phyloP scores from a whole-genome alignment of 352 stramenopile genomes.

The Plasmopara viticola region DNA sequence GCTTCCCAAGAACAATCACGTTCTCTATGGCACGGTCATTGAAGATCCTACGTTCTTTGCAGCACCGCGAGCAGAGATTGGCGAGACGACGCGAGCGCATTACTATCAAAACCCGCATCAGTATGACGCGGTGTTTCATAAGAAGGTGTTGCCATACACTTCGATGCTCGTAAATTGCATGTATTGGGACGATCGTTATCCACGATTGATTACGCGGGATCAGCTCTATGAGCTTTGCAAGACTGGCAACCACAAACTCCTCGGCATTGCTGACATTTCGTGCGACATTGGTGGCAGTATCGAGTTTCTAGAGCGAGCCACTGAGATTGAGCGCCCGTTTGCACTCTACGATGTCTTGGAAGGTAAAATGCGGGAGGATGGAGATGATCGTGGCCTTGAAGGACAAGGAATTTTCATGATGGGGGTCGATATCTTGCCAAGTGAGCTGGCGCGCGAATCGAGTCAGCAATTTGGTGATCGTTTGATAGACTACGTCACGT shows the following conservation, averaged over 20 bases:
- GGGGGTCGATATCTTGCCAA: constrained; percentile 94
- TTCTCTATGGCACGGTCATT: constrained; percentile 79
- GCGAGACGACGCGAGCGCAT: constrained; percentile 46
- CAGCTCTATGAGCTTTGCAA: constrained; percentile 74
- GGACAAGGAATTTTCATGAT: constrained; percentile 88
- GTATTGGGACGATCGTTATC: constrained; percentile 95
- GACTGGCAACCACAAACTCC: constrained; percentile 71
- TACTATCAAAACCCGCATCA: constrained; percentile 89
- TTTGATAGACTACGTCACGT: constrained; percentile 81
- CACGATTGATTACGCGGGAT: constrained; percentile 88
- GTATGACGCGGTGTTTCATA: constrained; percentile 90
- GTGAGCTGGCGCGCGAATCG: constrained; percentile 91
- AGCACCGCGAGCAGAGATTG: constrained; percentile 31
- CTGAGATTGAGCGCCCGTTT: constrained; percentile 93
- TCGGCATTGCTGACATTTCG: constrained; percentile 92
- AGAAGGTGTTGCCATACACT: constrained; percentile 84
- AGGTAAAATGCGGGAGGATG: constrained; percentile 62
- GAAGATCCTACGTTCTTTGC: constrained; percentile 68
- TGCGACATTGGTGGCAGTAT: constrained; percentile 92
- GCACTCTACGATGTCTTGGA: constrained; percentile 84
- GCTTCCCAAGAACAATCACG: constrained; percentile 50
- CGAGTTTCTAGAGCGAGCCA: constrained; percentile 91
- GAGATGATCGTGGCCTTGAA: constrained; percentile 37
- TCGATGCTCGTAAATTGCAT: constrained; percentile 94
- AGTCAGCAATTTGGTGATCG: constrained; percentile 94